Conservation (phyloP, 495 filamentous ascomycete genomes). For the Penicillium cataractarum region DNA sequence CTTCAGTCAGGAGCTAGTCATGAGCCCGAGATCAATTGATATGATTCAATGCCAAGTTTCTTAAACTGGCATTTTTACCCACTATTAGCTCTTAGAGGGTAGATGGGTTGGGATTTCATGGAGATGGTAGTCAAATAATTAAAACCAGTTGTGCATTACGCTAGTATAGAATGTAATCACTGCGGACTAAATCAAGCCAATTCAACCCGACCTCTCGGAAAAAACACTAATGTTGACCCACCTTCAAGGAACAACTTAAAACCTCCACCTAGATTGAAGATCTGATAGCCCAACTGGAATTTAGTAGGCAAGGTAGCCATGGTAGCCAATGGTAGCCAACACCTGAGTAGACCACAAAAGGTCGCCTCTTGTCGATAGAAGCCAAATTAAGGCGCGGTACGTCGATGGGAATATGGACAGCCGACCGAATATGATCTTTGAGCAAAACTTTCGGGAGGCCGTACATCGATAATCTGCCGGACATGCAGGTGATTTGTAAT, state of each 20-base stretch:
- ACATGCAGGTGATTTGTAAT: neutral
- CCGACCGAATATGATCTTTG: neutral
- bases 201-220: neutral
- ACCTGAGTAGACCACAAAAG: conserved; percentile 1
- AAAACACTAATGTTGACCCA: neutral
- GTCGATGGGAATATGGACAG: conserved; percentile 2
- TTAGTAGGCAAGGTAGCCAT: conserved; percentile 8
- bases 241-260: conserved; percentile 4
- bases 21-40: too few species aligned
- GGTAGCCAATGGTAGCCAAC: conserved; percentile 10
- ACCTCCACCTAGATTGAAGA: conserved; percentile 1
- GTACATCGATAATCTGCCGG: conserved; percentile 7
- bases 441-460: neutral
- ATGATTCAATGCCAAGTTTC: too few species aligned
- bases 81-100: too few species aligned
- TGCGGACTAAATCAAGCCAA: too few species aligned
- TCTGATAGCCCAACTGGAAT: neutral
- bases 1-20: too few species aligned
- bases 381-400: neutral
- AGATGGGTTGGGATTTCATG: too few species aligned
- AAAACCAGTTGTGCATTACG: too few species aligned
- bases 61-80: too few species aligned
- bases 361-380: neutral
- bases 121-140: too few species aligned
- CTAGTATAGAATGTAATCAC: too few species aligned